Base-by-base conservation (phyloP, 805 yeast genomes). In the Kodamaea sagamina region DNA sequence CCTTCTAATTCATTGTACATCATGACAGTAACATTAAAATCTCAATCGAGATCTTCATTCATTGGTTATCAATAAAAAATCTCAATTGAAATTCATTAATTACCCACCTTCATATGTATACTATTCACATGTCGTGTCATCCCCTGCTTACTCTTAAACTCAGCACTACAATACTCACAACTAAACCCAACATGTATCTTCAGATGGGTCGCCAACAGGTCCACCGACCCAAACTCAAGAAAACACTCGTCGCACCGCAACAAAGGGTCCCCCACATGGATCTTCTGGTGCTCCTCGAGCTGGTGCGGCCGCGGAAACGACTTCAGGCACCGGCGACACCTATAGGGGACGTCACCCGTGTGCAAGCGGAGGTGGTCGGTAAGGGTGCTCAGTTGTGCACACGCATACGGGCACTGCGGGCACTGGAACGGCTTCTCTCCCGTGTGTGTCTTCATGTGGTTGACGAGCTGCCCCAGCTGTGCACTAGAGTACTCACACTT, bases 401-500 rank as follows among this genome's bases (percentile, higher is more conserved):
- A n/a, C 9, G 36, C 19, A 15, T 8, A 32, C 19, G 36, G 38
- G 26, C 38, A 35, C 27, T 35, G 22, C 12, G 25, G 25, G n/a
- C 38, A 35, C 26, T 18, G 10, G 26, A 18, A 35, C 5, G 38
- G 38, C 17, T 19, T 37, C 26, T 37, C 41, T 8, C 34, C 34
- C 9, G 41, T 37, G 16, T 37, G 41, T 6, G 13, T 15, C 18
- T 21, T 15, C 12, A 27, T 27, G 32, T 37, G 41, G 31, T 36
- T 25, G 2, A 15, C 17, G 28, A 36, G 39, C 16, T 24, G 27
- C 19, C 39, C 24, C 31, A 24, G 28, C 18, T 36, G 39, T 16
- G 95, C 85, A 67, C 92, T 93, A 17, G 68, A 59, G 59, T 89
- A 89, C 4, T 76, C 82, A 62, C 99, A 92, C 1, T 69, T 57